Conservation (phyloP, 192 early-diverging fungal genomes). For the Geosiphon pyriformis region DNA sequence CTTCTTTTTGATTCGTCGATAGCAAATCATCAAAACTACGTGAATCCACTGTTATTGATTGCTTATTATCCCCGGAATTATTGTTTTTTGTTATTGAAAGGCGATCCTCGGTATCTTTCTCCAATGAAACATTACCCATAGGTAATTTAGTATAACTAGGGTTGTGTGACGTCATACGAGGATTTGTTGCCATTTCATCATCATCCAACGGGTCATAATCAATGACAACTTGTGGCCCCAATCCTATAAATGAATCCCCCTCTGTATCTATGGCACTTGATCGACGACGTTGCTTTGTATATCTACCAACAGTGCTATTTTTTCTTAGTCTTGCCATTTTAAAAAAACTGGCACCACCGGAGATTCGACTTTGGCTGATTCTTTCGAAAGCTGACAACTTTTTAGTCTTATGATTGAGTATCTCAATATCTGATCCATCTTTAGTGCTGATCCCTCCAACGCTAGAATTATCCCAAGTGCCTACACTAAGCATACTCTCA, state of each 20-base stretch:
- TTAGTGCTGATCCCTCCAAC: background rate
- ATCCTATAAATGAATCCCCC: background rate
- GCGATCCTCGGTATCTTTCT: too few species aligned
- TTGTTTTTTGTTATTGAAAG: too few species aligned
- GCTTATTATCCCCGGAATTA: too few species aligned
- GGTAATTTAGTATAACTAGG: too few species aligned
- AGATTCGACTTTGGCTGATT: constrained; percentile 2
- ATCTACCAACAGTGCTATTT: background rate
- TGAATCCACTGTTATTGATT: too few species aligned
- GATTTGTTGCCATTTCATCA: too few species aligned
- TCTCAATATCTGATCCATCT: constrained; percentile 1
- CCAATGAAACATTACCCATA: too few species aligned
- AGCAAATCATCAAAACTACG: too few species aligned
- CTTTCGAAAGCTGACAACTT: background rate
- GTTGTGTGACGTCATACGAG: too few species aligned
- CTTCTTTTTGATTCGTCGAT: too few species aligned
- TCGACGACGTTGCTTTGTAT: background rate
- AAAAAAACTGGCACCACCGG: background rate
- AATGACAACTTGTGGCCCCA: constrained; percentile 8
- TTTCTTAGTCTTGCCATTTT: constrained; percentile 5
- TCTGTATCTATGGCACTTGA: background rate
- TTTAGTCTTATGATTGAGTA: background rate
- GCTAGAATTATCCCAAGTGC: constrained; percentile 4
- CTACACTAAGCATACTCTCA: background rate
- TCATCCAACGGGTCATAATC: background rate